Base-by-base conservation (phyloP, 805 yeast genomes). In the Cyberlindnera mrakii region DNA sequence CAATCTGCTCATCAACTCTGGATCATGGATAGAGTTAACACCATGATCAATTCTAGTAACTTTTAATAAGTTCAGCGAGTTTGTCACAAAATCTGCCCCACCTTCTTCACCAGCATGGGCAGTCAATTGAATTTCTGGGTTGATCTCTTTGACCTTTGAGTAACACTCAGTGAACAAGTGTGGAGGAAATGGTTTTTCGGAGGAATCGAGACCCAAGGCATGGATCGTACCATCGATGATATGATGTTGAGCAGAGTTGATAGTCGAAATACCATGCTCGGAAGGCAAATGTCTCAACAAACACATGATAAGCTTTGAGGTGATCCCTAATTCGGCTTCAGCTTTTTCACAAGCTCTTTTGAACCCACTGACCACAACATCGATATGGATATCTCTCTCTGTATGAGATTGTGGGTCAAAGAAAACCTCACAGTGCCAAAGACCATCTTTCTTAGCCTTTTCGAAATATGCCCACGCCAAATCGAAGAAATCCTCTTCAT, bases 51-150 rank as follows among this genome's bases (percentile, higher is more conserved):
- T 81, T 62, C 96, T 75, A 30, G 80, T 71, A 20, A 77, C 85
- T 2, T 76, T 70, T 45, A 83, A 70, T 37, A 69, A 44, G 53
- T 82, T 81, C 47, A 85, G 64, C 2, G 93, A 66, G 41, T 70
- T 71, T 9, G 65, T 45, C 23, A 85, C 85, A 51, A 68, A 84
- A n/a, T 77, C 72, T 34, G 87, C 79, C 49, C 82, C 86, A 41
- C 91, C 95, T 67, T 86, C 95, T 64, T 86, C 95, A 54, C 95
- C 95, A 3, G 93, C 95, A 57, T 86, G 95, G 3, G 95, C 91
- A 31, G 95, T 86, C 42, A 83, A 68, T 33, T 78, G 73, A 43
- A 81, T 72, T 19, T 74, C 64, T 19, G 82, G 77, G 55, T 69
- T 75, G 34, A 67, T 57, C 19, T 67, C 64, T 42, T 67, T 68